Conservation (phyloP, 176 grass and related monocot genomes). For the Aegilops bicornis region DNA sequence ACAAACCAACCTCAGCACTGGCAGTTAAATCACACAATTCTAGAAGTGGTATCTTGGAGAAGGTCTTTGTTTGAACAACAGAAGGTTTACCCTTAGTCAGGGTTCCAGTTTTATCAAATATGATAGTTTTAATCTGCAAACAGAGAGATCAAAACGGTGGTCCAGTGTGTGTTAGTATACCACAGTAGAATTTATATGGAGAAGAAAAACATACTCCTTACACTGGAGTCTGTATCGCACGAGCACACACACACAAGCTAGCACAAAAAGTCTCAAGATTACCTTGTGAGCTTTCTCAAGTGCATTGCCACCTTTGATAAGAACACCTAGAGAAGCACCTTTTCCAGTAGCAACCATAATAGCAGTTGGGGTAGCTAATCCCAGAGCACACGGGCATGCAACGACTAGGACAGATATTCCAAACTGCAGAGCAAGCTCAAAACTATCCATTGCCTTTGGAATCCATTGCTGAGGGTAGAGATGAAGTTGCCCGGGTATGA, state of each 20-base stretch:
- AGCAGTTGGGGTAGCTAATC: slow-evolving; percentile 96
- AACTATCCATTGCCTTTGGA: slow-evolving; percentile 89
- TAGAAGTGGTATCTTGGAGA: slow-evolving; percentile 69
- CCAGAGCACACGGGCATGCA: slow-evolving; percentile 92
- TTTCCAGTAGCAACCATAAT: slow-evolving; percentile 99
- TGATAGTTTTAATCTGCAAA: slow-evolving; percentile 76
- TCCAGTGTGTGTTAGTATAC: slow-evolving; percentile 9
- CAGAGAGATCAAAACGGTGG: neutral
- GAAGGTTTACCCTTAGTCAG: slow-evolving; percentile 88
- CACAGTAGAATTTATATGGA: neutral
- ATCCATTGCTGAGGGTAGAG: slow-evolving; percentile 78
- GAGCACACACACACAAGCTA: neutral
- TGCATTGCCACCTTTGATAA: slow-evolving; percentile 96
- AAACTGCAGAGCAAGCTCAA: slow-evolving; percentile 98
- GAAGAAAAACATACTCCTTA: neutral
- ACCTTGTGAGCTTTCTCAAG: slow-evolving; percentile 99
- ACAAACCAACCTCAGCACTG: slow-evolving; percentile 72
- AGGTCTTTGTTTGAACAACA: slow-evolving; percentile 84
- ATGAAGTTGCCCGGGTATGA: slow-evolving; percentile 64
- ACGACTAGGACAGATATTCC: slow-evolving; percentile 95
- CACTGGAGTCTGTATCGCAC: neutral
- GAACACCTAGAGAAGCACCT: slow-evolving; percentile 95
- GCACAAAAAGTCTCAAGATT: neutral
- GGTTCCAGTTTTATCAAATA: slow-evolving; percentile 99
- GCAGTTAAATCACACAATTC: slow-evolving; percentile 87